Evolutionary conservation across 2,329 filamentous ascomycete species (phyloP).

Genomic region (Atkinsonella texensis): DNA sequence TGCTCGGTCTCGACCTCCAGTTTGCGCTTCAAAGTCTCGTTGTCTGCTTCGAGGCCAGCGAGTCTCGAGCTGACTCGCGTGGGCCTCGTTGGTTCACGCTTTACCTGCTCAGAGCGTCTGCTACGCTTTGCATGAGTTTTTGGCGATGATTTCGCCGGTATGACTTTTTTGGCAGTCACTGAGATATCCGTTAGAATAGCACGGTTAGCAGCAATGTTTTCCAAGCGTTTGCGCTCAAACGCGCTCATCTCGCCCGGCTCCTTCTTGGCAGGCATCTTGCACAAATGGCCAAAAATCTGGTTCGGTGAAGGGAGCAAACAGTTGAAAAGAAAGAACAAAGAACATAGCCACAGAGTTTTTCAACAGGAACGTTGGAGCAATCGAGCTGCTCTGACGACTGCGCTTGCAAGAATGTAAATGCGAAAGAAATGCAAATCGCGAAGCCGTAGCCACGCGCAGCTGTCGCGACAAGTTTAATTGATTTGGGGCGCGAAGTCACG

Average conservation of each 20-base stretch:
- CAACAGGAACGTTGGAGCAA: too few relatives aligned
- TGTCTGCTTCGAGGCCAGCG: slow-evolving; percentile 40
- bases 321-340: background rate
- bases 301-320: too few relatives aligned
- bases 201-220: slow-evolving; percentile 80
- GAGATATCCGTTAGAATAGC: slow-evolving; percentile 68
- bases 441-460: background rate
- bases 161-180: slow-evolving; percentile 55
- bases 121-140: slow-evolving; percentile 27
- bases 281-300: too few relatives aligned
- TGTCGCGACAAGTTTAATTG: slow-evolving; percentile 6
- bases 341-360: background rate
- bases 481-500: slow-evolving; percentile 11
- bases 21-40: slow-evolving; percentile 36
- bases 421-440: too few relatives aligned
- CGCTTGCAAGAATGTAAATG: background rate
- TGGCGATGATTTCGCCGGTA: slow-evolving; percentile 43
- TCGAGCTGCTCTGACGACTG: too few relatives aligned
- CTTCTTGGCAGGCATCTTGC: slow-evolving; percentile 33
- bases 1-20: slow-evolving; percentile 36
- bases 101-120: slow-evolving; percentile 27
- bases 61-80: slow-evolving; percentile 48
- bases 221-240: slow-evolving; percentile 73
- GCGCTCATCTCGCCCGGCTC: slow-evolving; percentile 51
- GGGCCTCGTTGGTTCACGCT: slow-evolving; percentile 34